Conservation (phyloP, 1,284 basidiomycete genomes). For the Heterobasidion annosum region DNA sequence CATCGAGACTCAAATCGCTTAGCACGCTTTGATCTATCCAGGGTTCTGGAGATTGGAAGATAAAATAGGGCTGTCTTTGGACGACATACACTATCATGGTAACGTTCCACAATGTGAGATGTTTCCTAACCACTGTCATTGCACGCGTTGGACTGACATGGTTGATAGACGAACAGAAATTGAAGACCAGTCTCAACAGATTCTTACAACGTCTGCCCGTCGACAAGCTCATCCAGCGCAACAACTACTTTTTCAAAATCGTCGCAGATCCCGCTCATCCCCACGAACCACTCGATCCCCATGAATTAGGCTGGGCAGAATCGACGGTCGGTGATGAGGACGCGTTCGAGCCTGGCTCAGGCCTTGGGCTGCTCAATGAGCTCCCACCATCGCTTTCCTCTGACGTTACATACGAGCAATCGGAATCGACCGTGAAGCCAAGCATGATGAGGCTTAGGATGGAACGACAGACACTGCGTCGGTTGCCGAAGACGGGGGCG, state of each 20-base stretch:
- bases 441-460: conserved; percentile 52
- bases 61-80: conserved; percentile 65
- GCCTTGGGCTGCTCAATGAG: conserved; percentile 10
- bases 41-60: conserved; percentile 74
- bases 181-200: conserved; percentile 55
- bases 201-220: conserved; percentile 61
- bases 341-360: conserved; percentile 25
- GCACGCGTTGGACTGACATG: not conserved
- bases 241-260: conserved; percentile 62
- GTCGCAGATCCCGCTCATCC: conserved; percentile 28
- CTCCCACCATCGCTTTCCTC: not conserved
- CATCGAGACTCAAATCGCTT: not conserved
- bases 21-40: conserved; percentile 15
- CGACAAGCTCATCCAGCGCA: conserved; percentile 62
- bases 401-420: not conserved
- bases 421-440: conserved; percentile 6
- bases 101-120: conserved; percentile 58
- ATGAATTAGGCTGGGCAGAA: conserved; percentile 61
- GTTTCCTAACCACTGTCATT: conserved; percentile 14
- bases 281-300: conserved; percentile 31
- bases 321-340: conserved; percentile 62
- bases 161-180: conserved; percentile 49
- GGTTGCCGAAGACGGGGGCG: conserved; percentile 60
- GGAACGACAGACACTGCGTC: conserved; percentile 67
- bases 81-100: conserved; percentile 65